Evolutionary conservation across 2,329 filamentous ascomycete species (phyloP), one percentile per base, ranked within the genome.

Genomic region (Harringtonia aguacate): DNA sequence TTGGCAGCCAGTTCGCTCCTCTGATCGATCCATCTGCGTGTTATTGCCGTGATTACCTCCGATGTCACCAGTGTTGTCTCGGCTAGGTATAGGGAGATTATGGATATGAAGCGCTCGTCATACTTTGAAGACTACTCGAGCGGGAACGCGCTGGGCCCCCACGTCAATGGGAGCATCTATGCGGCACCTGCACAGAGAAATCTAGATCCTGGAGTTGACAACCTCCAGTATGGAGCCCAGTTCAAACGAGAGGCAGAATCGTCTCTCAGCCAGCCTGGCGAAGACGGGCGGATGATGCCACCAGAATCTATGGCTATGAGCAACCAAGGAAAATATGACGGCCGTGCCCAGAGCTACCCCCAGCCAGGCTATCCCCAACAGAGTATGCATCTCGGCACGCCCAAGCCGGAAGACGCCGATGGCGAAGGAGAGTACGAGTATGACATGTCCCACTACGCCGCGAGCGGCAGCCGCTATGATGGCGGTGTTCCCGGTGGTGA

Each of bases 361-460:
- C 5, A 6, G 21, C 29, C 33, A 7, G 30, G 22, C 21, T 43
- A 42, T 24, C 17, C 38, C 17, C 40, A 38, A 4, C 43, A 44
- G 1, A 24, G 24, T 20, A 42, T 47, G 41, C 37, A 17, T n/a
- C 28, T 46, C 2, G 46, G 41, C 8, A 43, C 44, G 13, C 44
- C 46, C 9, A 29, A 28, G 3, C 36, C 29, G 8, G 44, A 44
- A 1, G 49, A 48, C 2, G 43, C 41, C 3, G 49, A 48, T 6
- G 46, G 44, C 3, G 49, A 48, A 5, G 48, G 44, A 2, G 45
- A 48, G 12, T 51, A 52, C 24, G 51, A 50, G 4, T 52, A 47
- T 34, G 48, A 45, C 29, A 28, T 43, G 10, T n/a, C 21, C 9
- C 14, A 12, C 14, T 50, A 46, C 28, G 29, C 33, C 6, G 37